These are phyloP conservation scores for Dipodascus albidus DNA, from an alignment of 805 yeast genomes.

Conservation along the genomic window DNA sequence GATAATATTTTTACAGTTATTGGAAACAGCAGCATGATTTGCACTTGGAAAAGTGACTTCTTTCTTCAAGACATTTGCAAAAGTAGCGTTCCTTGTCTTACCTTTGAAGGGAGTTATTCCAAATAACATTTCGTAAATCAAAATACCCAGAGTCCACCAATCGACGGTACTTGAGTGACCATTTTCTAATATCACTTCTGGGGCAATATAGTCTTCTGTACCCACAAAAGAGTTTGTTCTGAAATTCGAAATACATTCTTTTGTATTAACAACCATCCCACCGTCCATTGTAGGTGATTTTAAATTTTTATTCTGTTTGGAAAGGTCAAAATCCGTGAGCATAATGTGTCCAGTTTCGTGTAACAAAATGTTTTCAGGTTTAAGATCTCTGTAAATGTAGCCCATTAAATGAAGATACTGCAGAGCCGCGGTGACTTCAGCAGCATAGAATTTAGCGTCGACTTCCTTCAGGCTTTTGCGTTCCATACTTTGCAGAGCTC, in stretches of 20 bases:
- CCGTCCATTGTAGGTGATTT: conserved; percentile 55
- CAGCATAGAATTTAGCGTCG: conserved; percentile 89
- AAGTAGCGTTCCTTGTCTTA: conserved; percentile 74
- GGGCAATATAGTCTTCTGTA: conserved; percentile 97
- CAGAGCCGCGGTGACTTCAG: conserved; percentile 86
- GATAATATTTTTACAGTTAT: conserved; percentile 68
- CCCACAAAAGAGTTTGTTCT: conserved; percentile 98
- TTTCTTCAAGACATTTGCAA: conserved; percentile 71
- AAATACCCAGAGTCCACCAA: conserved; percentile 98
- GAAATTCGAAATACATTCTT: conserved; percentile 90
- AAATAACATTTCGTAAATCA: conserved; percentile 86
- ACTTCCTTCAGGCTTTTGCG: conserved; percentile 75
- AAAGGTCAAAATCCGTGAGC: conserved; percentile 92
- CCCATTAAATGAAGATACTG: conserved; percentile 81
- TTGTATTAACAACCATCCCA: conserved; percentile 74
- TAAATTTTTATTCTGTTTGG: conserved; percentile 72
- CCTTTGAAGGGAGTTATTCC: conserved; percentile 98
- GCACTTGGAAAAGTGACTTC: conserved; percentile 55
- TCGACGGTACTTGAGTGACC: conserved; percentile 99
- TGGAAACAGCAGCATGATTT: conserved; percentile 32
- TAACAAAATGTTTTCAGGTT: conserved; percentile 87
- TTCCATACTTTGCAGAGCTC: conserved; percentile 86
- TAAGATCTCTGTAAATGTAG: conserved; percentile 87
- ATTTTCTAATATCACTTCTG: conserved; percentile 93
- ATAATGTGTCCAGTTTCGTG: conserved; percentile 98